Conservation (phyloP, 2,329 filamentous ascomycete species). For the Ascochyta lentis region DNA sequence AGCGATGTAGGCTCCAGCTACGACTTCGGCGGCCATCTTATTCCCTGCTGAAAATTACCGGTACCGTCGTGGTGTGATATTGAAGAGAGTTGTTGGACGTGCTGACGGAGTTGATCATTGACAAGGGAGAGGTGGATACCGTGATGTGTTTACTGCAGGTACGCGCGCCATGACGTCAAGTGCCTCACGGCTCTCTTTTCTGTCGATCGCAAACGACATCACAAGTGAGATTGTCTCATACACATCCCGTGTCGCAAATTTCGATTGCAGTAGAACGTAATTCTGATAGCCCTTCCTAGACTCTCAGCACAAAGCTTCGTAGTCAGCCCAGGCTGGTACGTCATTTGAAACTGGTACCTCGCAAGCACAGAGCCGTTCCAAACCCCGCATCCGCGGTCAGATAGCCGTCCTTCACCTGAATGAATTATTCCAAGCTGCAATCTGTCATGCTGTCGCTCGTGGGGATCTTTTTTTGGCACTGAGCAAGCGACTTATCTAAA, state of each 20-base stretch:
- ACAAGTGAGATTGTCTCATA: neutral
- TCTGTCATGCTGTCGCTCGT: neutral
- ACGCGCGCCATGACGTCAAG: conserved; percentile 17
- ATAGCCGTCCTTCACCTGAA: no score
- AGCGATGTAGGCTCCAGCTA: conserved; percentile 46
- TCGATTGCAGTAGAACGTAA: neutral
- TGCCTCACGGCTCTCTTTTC: conserved; percentile 6
- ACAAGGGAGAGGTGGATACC: neutral
- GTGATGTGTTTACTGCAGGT: conserved; percentile 10
- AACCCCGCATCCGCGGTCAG: no score
- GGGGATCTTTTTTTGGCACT: neutral
- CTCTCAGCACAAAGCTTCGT: neutral
- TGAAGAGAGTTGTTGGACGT: neutral
- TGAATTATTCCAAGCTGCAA: no score
- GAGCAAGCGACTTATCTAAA: neutral
- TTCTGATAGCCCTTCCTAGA: neutral
- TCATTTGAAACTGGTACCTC: neutral
- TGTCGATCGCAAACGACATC: conserved; percentile 1
- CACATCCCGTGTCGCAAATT: neutral
- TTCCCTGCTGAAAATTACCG: neutral
- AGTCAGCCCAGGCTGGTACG: neutral
- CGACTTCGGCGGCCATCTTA: conserved; percentile 51
- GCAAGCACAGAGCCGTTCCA: neutral
- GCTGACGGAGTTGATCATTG: neutral
- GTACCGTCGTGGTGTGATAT: neutral